Conservation (phyloP, 148 eudicot species). For the Rheum nobile region DNA sequence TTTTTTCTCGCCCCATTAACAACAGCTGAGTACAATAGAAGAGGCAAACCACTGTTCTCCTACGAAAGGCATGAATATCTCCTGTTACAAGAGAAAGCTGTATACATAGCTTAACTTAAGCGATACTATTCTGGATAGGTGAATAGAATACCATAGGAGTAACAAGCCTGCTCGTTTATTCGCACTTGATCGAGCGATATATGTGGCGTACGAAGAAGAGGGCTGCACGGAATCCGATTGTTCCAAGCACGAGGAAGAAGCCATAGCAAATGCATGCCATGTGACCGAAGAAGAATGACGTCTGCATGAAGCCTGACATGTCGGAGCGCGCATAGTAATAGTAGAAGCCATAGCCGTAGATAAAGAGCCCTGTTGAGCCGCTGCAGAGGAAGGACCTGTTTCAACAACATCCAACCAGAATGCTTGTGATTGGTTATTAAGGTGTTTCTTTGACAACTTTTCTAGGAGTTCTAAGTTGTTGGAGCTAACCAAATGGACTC, state of each 20-base stretch:
- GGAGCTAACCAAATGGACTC: too few relatives aligned
- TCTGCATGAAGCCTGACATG: constrained; percentile 9
- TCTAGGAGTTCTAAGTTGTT: too few relatives aligned
- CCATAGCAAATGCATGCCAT: constrained; percentile 13
- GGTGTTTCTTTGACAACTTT: too few relatives aligned
- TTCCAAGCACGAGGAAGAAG: constrained; percentile 10
- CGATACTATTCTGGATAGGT: too few relatives aligned
- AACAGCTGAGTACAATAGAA: too few relatives aligned
- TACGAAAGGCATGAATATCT: too few relatives aligned
- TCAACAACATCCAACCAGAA: background rate
- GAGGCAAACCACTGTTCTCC: too few relatives aligned
- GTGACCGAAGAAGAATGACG: constrained; percentile 9
- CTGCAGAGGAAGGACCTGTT: constrained; percentile 14
- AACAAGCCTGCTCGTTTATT: background rate
- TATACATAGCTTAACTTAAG: too few relatives aligned
- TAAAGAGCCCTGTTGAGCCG: constrained; percentile 11
- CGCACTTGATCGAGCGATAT: constrained; percentile 9
- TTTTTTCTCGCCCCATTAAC: too few relatives aligned
- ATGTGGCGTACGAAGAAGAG: constrained; percentile 6
- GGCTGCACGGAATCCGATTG: constrained; percentile 2
- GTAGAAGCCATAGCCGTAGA: constrained; percentile 8
- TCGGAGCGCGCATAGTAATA: constrained; percentile 11
- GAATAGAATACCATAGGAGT: too few relatives aligned
- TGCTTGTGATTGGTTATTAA: too few relatives aligned
- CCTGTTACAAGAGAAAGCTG: too few relatives aligned